Base-by-base conservation (phyloP, 2,329 filamentous ascomycete species). In the Arthroderma sp. region DNA sequence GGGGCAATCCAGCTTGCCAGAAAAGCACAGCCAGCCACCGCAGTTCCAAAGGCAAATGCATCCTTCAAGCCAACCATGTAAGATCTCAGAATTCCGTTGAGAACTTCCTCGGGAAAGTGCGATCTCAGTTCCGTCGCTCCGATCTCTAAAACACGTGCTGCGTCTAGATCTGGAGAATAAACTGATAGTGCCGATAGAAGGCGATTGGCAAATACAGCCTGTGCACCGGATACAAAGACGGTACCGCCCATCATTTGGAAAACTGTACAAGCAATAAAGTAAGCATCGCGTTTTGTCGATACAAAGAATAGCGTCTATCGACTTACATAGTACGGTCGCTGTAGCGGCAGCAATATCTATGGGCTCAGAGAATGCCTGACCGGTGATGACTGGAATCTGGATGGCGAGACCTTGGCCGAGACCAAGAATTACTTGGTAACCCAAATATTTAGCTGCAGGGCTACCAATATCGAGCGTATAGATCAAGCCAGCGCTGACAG, bases 51-150 rank as follows among this genome's bases (percentile, higher is more conserved):
- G 31, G 44, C 33, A 22, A 49, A 49, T 7, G 41, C 36, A 5
- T 42, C 41, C 27, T 47, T 49, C 38, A 49, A 29, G n/a, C 47
- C 47, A 36, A 46, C 47, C 41, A 46, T 46, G 33, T 49, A 49
- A 0, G 44, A 44, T n/a, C 28, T 15, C 29, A 49, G 28, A 29
- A 49, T 44, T 2, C 47, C 47, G 5, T 46, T 36, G 10, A 49
- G 44, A 8, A 46, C 47, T 15, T 75, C 53, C 0, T 61, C 51
- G 0, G 71, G 65, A 28, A 85, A 74, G 1, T 66, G 57, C 0
- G 64, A 56, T 48, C 73, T 71, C 22, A 88, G 66, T 39, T 77
- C 71, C 0, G 81, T 86, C 1, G 74, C 73, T 33, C 74, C 74
- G 3, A 66, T 65, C 1, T 53, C 53, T 9, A 70, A 55, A 2